Evolutionary conservation across 805 yeast species (phyloP).

Genomic region (Barnettozyma sp.): DNA sequence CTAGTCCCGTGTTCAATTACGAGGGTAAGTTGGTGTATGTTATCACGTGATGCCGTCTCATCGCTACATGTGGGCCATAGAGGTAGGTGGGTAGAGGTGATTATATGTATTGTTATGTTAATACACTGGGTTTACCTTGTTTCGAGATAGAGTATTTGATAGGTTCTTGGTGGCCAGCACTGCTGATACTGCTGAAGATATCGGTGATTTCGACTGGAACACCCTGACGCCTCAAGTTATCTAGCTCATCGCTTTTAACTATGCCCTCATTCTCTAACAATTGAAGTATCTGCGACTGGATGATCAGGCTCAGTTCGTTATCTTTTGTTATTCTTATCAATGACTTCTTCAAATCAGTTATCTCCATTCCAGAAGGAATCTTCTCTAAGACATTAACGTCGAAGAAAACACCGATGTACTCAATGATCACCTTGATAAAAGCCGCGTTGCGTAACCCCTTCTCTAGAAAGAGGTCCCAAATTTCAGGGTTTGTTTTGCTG

Average conservation of each 20-base stretch:
- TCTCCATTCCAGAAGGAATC: conserved; percentile 54
- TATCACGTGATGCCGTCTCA: too few species aligned
- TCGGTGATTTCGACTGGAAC: conserved; percentile 10
- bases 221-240: conserved; percentile 28
- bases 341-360: conserved; percentile 58
- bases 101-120: too few species aligned
- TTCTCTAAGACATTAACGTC: conserved; percentile 63
- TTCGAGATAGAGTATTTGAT: too few species aligned
- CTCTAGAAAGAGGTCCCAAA: conserved; percentile 72
- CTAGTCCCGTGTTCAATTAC: too few species aligned
- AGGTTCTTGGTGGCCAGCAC: too few species aligned
- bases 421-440: conserved; percentile 71
- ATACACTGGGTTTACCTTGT: too few species aligned
- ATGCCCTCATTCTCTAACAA: conserved; percentile 49
- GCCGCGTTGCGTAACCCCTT: conserved; percentile 65
- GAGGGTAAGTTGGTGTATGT: too few species aligned
- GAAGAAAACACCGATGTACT: conserved; percentile 54
- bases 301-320: conserved; percentile 46
- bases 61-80: too few species aligned
- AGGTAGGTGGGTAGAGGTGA: too few species aligned
- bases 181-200: neutral
- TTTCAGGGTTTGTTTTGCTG: conserved; percentile 52
- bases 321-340: conserved; percentile 56
- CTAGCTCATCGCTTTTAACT: conserved; percentile 27
- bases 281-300: conserved; percentile 49